Evolutionary conservation across 768 basidiomycete species (phyloP).

Genomic region (Psilocybe cubensis): DNA sequence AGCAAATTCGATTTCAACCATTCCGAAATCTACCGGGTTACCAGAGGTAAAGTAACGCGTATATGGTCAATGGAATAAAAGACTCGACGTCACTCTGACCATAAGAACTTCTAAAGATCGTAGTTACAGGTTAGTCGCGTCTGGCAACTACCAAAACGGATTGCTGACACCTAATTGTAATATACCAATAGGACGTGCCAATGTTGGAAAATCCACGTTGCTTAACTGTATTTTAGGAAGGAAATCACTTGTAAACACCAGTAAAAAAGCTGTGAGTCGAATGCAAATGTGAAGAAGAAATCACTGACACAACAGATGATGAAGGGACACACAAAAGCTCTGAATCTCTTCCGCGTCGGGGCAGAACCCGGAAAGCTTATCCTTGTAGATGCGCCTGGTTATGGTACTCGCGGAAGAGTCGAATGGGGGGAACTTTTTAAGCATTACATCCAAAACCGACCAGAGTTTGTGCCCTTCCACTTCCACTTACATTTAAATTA

Average conservation of each 20-base stretch:
- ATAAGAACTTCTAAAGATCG: conserved; percentile 34
- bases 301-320: background rate
- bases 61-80: background rate
- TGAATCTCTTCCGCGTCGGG: conserved; percentile 79
- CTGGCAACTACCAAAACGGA: background rate
- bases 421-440: conserved; percentile 80
- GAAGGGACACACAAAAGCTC: conserved; percentile 73
- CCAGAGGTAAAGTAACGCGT: conserved; percentile 45
- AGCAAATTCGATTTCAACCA: conserved; percentile 37
- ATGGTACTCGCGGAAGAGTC: conserved; percentile 70
- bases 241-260: conserved; percentile 58
- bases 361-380: conserved; percentile 58
- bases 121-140: conserved; percentile 42
- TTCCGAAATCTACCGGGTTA: conserved; percentile 43
- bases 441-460: conserved; percentile 60
- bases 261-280: conserved; percentile 68
- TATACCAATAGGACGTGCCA: conserved; percentile 63
- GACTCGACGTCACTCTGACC: background rate
- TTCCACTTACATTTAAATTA: conserved; percentile 4
- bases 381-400: conserved; percentile 82
- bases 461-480: conserved; percentile 49
- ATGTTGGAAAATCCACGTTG: conserved; percentile 76
- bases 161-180: background rate
- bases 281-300: background rate
- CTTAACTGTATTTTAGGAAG: conserved; percentile 70